A percentile compares a stretch with the other conserved stretches of the same genome.
Evolutionary conservation across 148 eudicot genomes (phyloP).

Genomic region (Fagopyrum esculentum): DNA sequence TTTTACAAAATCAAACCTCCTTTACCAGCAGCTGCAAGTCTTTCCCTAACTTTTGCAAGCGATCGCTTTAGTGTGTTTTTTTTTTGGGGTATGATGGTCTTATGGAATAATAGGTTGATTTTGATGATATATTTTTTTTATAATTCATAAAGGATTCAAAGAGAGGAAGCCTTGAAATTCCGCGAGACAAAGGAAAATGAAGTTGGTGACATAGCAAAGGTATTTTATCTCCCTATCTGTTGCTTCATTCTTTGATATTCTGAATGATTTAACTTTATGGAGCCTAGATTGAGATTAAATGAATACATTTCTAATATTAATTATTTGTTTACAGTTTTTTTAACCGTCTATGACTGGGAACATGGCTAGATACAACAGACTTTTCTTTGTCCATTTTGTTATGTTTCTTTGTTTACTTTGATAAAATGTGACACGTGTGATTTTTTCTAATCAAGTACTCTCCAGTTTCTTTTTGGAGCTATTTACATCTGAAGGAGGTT

Average conservation of each 20-base stretch:
- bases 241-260: neutral
- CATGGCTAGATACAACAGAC: neutral
- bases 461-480: neutral
- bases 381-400: neutral
- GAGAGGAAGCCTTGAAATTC: conserved; percentile 87
- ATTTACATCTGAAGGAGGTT: neutral
- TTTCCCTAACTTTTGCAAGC: neutral
- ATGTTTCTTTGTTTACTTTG: neutral
- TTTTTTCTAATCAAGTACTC: neutral
- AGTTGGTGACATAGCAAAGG: conserved; percentile 81
- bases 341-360: neutral
- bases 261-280: neutral
- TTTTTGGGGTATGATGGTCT: neutral
- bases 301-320: neutral
- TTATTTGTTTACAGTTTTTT: neutral
- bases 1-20: neutral
- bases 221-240: conserved; percentile 15
- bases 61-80: neutral
- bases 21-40: neutral
- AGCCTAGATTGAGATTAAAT: neutral
- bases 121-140: conserved; percentile 3
- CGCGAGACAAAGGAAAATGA: conserved; percentile 77
- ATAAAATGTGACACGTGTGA: neutral
- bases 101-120: neutral
- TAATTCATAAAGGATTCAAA: conserved; percentile 51